These are phyloP conservation scores for Hysterangium stoloniferum DNA, from an alignment of 768 basidiomycete genomes.

Conservation along the genomic window DNA sequence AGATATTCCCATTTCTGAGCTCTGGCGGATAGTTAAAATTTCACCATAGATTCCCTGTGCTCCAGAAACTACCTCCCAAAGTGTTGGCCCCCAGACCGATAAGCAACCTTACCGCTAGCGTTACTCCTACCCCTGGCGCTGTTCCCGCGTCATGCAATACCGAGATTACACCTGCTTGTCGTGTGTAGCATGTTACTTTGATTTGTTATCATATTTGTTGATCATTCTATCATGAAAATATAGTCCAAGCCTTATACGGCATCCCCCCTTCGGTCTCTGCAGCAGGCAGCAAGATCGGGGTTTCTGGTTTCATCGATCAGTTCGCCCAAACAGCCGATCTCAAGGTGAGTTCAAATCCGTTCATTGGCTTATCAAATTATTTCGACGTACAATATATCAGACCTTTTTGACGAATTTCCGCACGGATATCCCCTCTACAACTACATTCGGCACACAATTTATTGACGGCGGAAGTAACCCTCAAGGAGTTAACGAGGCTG, in stretches of 20 bases:
- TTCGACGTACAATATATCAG: constrained; percentile 10
- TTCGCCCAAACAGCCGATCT: constrained; percentile 6
- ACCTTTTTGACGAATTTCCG: constrained; percentile 20
- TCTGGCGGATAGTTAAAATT: too few species aligned
- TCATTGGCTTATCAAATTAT: not conserved
- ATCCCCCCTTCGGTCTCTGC: constrained; percentile 25
- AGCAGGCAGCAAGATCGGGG: constrained; percentile 21
- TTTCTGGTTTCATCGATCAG: constrained; percentile 20
- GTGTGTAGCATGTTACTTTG: not conserved
- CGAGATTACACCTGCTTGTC: constrained; percentile 22
- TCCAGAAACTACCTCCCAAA: constrained; percentile 19
- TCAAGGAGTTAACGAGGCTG: constrained; percentile 19
- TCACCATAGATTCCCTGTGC: constrained; percentile 19
- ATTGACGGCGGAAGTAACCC: constrained; percentile 24
- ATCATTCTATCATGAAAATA: not conserved
- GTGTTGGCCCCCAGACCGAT: constrained; percentile 12
- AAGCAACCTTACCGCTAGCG: constrained; percentile 19
- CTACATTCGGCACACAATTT: constrained; percentile 19
- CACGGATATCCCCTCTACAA: constrained; percentile 17
- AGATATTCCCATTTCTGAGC: too few species aligned
- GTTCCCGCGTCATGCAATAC: constrained; percentile 20
- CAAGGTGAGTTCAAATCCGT: not conserved
- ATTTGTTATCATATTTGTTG: not conserved
- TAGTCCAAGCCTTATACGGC: constrained; percentile 27
- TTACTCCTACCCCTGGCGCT: constrained; percentile 16